Conservation (phyloP, 495 filamentous ascomycete genomes). For the Penicillium herquei region DNA sequence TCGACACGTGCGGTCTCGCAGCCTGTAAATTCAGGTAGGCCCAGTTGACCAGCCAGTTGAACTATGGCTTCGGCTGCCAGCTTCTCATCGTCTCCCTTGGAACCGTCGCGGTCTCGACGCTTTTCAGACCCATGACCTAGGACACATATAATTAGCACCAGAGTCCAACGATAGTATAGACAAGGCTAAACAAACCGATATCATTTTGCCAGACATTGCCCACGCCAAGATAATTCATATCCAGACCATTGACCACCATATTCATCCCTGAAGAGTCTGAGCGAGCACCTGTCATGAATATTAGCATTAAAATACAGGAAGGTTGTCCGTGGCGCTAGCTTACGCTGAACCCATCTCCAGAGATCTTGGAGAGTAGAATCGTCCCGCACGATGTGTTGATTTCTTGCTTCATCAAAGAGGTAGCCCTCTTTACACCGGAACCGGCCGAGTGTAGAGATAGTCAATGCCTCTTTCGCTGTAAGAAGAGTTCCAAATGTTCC, state of each 20-base stretch:
- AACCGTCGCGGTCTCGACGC: constrained; percentile 19
- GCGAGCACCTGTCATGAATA: constrained; percentile 55
- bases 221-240: constrained; percentile 85
- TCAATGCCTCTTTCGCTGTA: constrained; percentile 41
- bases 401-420: constrained; percentile 68
- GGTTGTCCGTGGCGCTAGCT: constrained; percentile 17
- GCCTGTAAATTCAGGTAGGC: constrained; percentile 48
- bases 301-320: constrained; percentile 16
- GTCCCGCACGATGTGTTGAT: constrained; percentile 64
- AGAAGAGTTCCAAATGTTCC: constrained; percentile 26
- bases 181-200: constrained; percentile 48
- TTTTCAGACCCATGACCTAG: constrained; percentile 34
- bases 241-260: constrained; percentile 73
- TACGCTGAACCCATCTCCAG: constrained; percentile 76
- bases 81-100: constrained; percentile 26
- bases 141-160: constrained; percentile 18
- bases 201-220: constrained; percentile 76
- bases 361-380: constrained; percentile 73
- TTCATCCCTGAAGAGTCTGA: constrained; percentile 61
- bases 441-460: constrained; percentile 43
- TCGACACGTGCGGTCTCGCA: constrained; percentile 64
- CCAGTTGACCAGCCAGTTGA: constrained; percentile 46
- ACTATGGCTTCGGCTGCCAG: constrained; percentile 48
- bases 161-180: neutral
- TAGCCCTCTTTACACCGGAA: constrained; percentile 70